Evolutionary conservation across 495 filamentous ascomycete species (phyloP).

Genomic region (Penicillium psychrofluorescens): DNA sequence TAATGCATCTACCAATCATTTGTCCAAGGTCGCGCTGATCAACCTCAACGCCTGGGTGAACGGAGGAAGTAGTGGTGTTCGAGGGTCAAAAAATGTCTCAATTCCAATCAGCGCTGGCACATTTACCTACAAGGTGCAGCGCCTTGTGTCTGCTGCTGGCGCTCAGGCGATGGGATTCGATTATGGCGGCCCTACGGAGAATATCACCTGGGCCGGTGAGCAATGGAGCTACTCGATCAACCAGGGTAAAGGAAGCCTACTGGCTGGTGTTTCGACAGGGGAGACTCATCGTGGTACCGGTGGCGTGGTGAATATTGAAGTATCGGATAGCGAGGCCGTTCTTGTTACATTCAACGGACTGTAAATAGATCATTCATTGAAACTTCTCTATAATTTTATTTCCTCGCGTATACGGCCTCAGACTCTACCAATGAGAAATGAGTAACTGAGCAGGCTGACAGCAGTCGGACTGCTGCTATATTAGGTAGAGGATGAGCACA

Average conservation of each 20-base stretch:
- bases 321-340: slow-evolving; percentile 5
- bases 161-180: slow-evolving; percentile 15
- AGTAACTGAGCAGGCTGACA: no score
- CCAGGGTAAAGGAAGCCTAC: slow-evolving; percentile 9
- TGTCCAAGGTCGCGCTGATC: slow-evolving; percentile 11
- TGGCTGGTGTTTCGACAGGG: neutral
- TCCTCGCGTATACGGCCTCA: no score
- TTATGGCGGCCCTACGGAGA: slow-evolving; percentile 7
- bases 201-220: slow-evolving; percentile 21
- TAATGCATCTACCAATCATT: slow-evolving; percentile 1
- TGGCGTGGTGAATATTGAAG: neutral
- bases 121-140: neutral
- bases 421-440: no score
- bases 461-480: no score
- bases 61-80: neutral
- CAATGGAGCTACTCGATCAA: slow-evolving; percentile 16
- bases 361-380: no score
- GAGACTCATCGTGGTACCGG: neutral
- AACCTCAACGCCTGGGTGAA: slow-evolving; percentile 8
- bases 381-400: no score
- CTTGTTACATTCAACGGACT: neutral
- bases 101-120: no score
- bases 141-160: slow-evolving; percentile 12
- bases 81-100: neutral
- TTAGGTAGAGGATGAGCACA: no score